Evolutionary conservation across 2,329 filamentous ascomycete genomes (phyloP), one percentile per base, ranked within the genome.

Genomic region (Calonectria pseudoturangicola): DNA sequence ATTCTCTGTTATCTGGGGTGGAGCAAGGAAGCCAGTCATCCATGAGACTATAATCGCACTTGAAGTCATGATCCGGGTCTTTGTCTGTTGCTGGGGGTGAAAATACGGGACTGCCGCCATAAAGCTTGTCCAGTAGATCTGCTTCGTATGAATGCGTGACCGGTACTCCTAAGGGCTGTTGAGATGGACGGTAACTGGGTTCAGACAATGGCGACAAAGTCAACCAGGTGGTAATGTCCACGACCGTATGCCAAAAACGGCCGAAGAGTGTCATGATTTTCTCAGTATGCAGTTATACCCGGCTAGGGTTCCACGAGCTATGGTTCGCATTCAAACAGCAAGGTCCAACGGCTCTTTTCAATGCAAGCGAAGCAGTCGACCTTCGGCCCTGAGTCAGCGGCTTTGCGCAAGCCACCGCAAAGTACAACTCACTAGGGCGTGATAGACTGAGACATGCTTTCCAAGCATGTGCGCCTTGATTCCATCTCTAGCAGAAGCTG

Each of bases 11-110:
- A 2, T 79, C 71, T 0, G 77, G 25, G 1, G 70, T 79, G 0
- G 78, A 81, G 45, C 80, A 82, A 12, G 70, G 45, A 7, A 73
- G 58, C 56, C 78, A 82, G 2, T 66, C 80, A 2, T 73, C 60
- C 79, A 82, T 80, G 5, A 43, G 45, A 1, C 74, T 71, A 56
- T 82, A 82, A 15, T 82, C 75, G 15, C 80, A 82, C 7, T 36
- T 43, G 51, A 82, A 82, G 0, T 77, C 68, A 45, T 75, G 68
- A 12, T 41, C 33, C 13, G 56, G 45, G 30, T 33, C 30, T 33
- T 33, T 33, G 27, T 68, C 66, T 21, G 60, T 66, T 27, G 75
- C 70, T 0, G 75, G 75, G 0, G 75, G 75, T 0, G 58, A 36
- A 16, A 74, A 77, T 13, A 77, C 48, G 4, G 75, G 75, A 1